Conservation (phyloP, 2,329 filamentous ascomycete genomes). For the Botrytis aclada region DNA sequence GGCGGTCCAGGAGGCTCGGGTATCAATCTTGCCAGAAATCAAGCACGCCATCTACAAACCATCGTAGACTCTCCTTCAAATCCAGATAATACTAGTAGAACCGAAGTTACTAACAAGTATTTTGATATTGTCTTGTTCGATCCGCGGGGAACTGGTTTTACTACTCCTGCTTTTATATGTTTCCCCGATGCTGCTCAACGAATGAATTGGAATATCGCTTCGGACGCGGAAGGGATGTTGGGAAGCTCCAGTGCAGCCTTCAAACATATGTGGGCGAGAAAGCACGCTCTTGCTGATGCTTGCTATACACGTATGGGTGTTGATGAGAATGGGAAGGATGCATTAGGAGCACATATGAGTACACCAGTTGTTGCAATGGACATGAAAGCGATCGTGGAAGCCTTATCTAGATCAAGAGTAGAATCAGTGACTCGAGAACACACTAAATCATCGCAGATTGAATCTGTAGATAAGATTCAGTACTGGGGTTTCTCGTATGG, state of each 20-base stretch:
- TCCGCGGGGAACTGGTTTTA: too few relatives aligned
- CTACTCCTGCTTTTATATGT: not conserved
- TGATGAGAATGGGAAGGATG: not conserved
- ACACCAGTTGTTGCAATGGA: not conserved
- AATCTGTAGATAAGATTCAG: not conserved
- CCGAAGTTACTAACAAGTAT: too few relatives aligned
- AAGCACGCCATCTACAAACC: too few relatives aligned
- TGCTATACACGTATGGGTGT: not conserved
- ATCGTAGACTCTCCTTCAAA: too few relatives aligned
- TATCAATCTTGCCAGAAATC: too few relatives aligned
- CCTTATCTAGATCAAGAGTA: not conserved
- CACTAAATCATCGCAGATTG: not conserved
- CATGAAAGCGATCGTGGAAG: not conserved
- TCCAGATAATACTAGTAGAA: too few relatives aligned
- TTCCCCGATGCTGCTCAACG: not conserved
- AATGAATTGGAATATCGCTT: not conserved
- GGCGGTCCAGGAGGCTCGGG: too few relatives aligned
- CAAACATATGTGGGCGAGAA: not conserved
- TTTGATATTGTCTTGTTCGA: too few relatives aligned
- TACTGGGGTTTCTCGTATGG: not conserved
- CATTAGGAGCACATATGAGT: not conserved
- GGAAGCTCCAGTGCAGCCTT: not conserved
- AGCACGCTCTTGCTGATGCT: conserved; percentile 4
- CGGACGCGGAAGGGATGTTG: not conserved
- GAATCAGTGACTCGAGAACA: not conserved